These are phyloP conservation scores for Tetracladium maxilliforme DNA, from an alignment of 2,329 filamentous ascomycete genomes.

Conservation along the genomic window DNA sequence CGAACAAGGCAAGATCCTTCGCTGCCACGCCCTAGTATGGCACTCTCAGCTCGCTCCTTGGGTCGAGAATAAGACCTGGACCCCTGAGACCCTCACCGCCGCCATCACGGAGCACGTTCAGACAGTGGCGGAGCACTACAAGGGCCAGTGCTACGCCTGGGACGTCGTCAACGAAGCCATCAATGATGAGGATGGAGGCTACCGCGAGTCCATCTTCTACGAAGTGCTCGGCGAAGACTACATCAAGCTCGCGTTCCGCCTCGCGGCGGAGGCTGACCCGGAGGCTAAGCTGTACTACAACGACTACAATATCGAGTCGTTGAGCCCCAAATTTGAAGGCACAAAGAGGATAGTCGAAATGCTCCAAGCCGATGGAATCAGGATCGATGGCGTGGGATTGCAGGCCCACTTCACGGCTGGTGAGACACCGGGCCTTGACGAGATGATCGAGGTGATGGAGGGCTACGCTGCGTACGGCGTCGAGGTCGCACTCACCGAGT, in stretches of 20 bases:
- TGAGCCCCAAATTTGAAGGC: no score
- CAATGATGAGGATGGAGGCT: slow-evolving; percentile 39
- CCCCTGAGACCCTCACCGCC: slow-evolving; percentile 36
- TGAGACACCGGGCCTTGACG: slow-evolving; percentile 26
- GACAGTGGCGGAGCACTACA: slow-evolving; percentile 40
- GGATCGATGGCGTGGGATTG: slow-evolving; percentile 50
- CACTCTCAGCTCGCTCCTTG: slow-evolving; percentile 37
- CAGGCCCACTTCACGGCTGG: slow-evolving; percentile 46
- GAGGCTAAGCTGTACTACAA: slow-evolving; percentile 46
- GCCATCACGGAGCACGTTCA: slow-evolving; percentile 46
- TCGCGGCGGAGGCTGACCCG: slow-evolving; percentile 36
- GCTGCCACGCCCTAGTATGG: slow-evolving; percentile 48
- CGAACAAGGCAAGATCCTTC: slow-evolving; percentile 32
- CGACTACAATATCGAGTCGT: slow-evolving; percentile 52
- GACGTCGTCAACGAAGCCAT: slow-evolving; percentile 53
- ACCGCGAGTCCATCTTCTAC: slow-evolving; percentile 36
- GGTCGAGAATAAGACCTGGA: slow-evolving; percentile 35
- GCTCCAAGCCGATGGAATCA: slow-evolving; percentile 30
- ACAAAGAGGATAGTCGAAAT: slow-evolving; percentile 30
- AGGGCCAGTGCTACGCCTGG: slow-evolving; percentile 46
- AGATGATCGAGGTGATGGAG: slow-evolving; percentile 27
- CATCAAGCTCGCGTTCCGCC: slow-evolving; percentile 40
- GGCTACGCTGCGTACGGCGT: slow-evolving; percentile 34
- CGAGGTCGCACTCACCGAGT: slow-evolving; percentile 46
- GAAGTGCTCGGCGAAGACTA: slow-evolving; percentile 38